These are phyloP conservation scores for Gryganskiella cystojenkinii DNA, from an alignment of 192 early-diverging fungal species.

Conservation along the genomic window DNA sequence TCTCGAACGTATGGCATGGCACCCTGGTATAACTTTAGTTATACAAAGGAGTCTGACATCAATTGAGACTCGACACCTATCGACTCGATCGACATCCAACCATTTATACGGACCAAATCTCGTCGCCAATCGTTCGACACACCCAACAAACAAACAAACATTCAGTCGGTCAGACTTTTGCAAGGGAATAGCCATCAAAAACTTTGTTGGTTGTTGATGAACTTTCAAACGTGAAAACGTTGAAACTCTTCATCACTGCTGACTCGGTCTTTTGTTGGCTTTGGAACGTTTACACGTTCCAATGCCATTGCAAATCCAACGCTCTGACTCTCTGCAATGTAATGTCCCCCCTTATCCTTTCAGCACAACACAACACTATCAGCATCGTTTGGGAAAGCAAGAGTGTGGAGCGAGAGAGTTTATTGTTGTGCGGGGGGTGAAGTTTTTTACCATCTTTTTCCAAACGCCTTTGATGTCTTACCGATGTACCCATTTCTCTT, in stretches of 20 bases:
- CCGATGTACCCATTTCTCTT: background rate
- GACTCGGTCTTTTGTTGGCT: constrained; percentile 11
- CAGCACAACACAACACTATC: background rate
- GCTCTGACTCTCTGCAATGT: constrained; percentile 51
- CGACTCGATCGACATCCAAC: background rate
- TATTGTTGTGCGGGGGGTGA: background rate
- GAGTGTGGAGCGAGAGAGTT: background rate
- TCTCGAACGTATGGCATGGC: no score
- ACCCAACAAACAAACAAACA: background rate
- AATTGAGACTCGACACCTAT: no score
- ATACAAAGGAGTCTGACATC: no score
- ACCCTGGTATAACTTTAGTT: no score
- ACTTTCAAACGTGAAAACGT: background rate
- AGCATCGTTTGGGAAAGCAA: no score
- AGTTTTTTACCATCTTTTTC: constrained; percentile 19
- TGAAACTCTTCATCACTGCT: background rate
- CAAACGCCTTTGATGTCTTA: background rate
- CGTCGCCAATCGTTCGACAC: constrained; percentile 1
- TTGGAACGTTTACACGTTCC: constrained; percentile 32
- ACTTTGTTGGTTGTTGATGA: background rate
- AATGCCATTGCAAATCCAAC: constrained; percentile 37
- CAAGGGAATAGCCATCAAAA: constrained; percentile 3
- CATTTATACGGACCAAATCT: no score
- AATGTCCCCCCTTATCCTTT: constrained; percentile 25
- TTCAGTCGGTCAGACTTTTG: constrained; percentile 19